Base-by-base conservation (phyloP, 805 yeast genomes). In the Metschnikowia borealis region DNA sequence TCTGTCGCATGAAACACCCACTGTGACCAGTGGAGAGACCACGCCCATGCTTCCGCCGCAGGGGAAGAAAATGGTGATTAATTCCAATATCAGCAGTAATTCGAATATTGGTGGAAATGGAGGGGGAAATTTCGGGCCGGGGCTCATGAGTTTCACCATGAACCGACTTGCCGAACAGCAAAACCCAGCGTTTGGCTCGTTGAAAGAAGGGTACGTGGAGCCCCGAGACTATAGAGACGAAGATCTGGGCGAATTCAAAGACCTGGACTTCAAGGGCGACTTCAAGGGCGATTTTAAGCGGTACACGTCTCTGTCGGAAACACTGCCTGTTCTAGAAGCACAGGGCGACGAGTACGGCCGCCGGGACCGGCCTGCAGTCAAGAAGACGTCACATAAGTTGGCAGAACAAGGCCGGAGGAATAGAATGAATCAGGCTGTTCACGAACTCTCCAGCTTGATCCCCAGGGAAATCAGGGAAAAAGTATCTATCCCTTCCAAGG, bases 381-480 rank as follows among this genome's bases (percentile, higher is more conserved):
- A 86, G 63, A 83, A 85, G 59, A 80, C 85, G 2, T 80, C 81
- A 38, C 99, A 92, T 67, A 91, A 92, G 64, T 77, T 89, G 14
- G 98, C 99, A 0, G 99, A 92, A 68, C 97, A 94, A 67, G 98
- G 96, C 14, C 78, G 99, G 47, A 79, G 99, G 59, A 91, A 92
- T 65, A 76, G 99, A 54, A 86, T 92, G 84, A 94, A 94, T 65
- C 70, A 75, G 49, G 98, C 97, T 0, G 83, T 92, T 31, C 82
- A 81, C 40, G 96, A 88, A 39, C 71, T 92, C 51, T 84, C 85
- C 7, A 60, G 73, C 8, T 68, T 89, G 54, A 77, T 92, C 20
- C 95, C 96, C 0, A 80, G 83, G 5, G 65, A 66, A 21, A 70
- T 82, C 59, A 81, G 77, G 50, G 85, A 80, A 34, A 75, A 80